Evolutionary conservation across 1,284 basidiomycete species (phyloP), one percentile per base, ranked within the genome.

Genomic region (Fomitopsis schrenkii): DNA sequence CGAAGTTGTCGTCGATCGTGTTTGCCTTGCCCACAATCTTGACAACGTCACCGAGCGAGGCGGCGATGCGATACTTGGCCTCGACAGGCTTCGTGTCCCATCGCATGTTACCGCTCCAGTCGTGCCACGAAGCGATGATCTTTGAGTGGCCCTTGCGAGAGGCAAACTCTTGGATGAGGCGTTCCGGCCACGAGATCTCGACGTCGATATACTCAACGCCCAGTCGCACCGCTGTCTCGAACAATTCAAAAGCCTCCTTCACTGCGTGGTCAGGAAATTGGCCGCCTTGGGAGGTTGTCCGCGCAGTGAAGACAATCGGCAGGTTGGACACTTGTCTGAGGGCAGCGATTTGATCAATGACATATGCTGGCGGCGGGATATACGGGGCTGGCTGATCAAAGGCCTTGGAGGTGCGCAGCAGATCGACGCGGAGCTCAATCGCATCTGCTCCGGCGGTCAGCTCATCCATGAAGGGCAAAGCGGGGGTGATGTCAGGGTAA

Each of bases 171-270:
- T 81, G 80, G 58, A 95, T 85, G 52, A 80, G 72, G 57, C 83
- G 80, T 62, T 86, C 81, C 0, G 90, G 83, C 78, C 90, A 90
- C 0, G 87, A 84, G 59, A 94, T 85, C 77, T 99, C 97, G 57
- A 98, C 82, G 68, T 99, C 97, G 66, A 99, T 76, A 72, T 96
- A 99, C 76, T 98, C 97, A 67, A 94, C 90, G 1, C 91, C 96
- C 52, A 92, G 79, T 57, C 91, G 88, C 33, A 97, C 75, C 6
- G 90, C 97, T 36, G 96, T 82, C 55, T 86, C 79, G 71, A 97
- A 82, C 15, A 98, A 83, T 46, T 88, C 86, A 64, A 91, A 86
- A 41, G 91, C 93, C 63, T 91, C 90, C 58, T 88, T 83, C 60
- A 87, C 79, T 0, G 85, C 85, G 41, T 83, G 79, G 69, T 97